Evolutionary conservation across 2,329 filamentous ascomycete species (phyloP).

Genomic region (Sporothrix brasiliensis): DNA sequence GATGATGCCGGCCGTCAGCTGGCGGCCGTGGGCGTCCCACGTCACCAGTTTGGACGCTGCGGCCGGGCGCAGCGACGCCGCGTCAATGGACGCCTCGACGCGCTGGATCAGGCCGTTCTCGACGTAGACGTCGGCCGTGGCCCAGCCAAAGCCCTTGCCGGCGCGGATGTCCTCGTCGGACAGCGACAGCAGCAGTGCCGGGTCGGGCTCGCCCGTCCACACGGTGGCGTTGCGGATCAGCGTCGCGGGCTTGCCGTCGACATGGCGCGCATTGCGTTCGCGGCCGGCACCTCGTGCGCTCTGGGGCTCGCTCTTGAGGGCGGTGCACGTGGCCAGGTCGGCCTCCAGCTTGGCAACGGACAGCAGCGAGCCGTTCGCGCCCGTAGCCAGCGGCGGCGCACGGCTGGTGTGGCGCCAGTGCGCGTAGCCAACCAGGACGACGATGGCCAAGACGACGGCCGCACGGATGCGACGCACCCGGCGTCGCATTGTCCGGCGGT

Average conservation of each 20-base stretch:
- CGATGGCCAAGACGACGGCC: conserved; percentile 48
- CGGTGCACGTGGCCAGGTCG: conserved; percentile 59
- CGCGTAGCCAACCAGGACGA: conserved; percentile 54
- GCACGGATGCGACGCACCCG: conserved; percentile 51
- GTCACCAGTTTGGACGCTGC: background rate
- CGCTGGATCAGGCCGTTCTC: conserved; percentile 63
- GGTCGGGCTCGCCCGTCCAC: conserved; percentile 64
- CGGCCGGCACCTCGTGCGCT: conserved; percentile 61
- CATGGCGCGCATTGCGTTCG: conserved; percentile 62
- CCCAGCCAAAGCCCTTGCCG: conserved; percentile 65
- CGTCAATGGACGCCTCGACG: conserved; percentile 52
- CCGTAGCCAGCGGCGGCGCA: background rate
- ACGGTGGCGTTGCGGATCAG: conserved; percentile 68
- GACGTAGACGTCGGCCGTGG: conserved; percentile 61
- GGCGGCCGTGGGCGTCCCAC: conserved; percentile 62
- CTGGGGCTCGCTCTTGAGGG: conserved; percentile 56
- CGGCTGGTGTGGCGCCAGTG: conserved; percentile 48
- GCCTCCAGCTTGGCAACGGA: conserved; percentile 57
- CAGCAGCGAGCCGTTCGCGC: conserved; percentile 40
- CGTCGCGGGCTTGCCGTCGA: conserved; percentile 61
- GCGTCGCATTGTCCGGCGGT: conserved; percentile 38
- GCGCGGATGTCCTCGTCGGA: conserved; percentile 58
- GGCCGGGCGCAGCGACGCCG: background rate
- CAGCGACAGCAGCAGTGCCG: conserved; percentile 46
- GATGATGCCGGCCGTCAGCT: conserved; percentile 67